Conservation (phyloP, 257 asterid genomes). For the Plantago elongata region DNA sequence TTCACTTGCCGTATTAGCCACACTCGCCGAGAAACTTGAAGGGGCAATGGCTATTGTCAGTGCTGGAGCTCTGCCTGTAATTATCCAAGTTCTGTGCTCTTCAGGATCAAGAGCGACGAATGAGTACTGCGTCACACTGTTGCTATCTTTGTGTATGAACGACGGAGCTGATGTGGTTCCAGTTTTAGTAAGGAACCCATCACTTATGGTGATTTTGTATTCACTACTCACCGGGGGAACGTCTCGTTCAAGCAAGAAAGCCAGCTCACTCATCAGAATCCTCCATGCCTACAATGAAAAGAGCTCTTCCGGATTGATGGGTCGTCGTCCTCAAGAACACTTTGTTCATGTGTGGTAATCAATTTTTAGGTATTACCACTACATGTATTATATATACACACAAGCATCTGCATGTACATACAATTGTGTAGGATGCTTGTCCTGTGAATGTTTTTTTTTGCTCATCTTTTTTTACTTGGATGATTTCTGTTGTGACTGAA, state of each 20-base stretch:
- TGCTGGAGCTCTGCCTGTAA: slow-evolving; percentile 41
- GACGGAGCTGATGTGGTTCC: slow-evolving; percentile 60
- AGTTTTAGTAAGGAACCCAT: slow-evolving; percentile 56
- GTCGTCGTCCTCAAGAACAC: slow-evolving; percentile 40
- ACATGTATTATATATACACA: slow-evolving; percentile 5
- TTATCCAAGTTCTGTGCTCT: slow-evolving; percentile 36
- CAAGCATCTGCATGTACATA: slow-evolving; percentile 24
- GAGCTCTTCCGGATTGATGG: slow-evolving; percentile 32
- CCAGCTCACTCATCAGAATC: slow-evolving; percentile 61
- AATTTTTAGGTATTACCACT: slow-evolving; percentile 30
- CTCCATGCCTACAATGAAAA: slow-evolving; percentile 53
- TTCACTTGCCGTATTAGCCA: slow-evolving; percentile 54
- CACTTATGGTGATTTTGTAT: slow-evolving; percentile 53
- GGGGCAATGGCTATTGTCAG: slow-evolving; percentile 56
- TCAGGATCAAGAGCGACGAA: slow-evolving; percentile 37
- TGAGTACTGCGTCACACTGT: slow-evolving; percentile 54
- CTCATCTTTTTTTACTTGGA: neutral
- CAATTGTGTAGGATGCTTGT: slow-evolving; percentile 19
- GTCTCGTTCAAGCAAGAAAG: slow-evolving; percentile 55
- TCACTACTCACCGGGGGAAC: slow-evolving; percentile 52
- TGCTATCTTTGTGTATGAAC: slow-evolving; percentile 59
- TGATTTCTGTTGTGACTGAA: slow-evolving; percentile 22
- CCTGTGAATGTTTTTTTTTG: neutral
- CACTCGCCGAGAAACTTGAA: slow-evolving; percentile 49
- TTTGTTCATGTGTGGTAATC: slow-evolving; percentile 61